Conservation (phyloP, 140 eudicot species). For the Senecio squalidus region DNA sequence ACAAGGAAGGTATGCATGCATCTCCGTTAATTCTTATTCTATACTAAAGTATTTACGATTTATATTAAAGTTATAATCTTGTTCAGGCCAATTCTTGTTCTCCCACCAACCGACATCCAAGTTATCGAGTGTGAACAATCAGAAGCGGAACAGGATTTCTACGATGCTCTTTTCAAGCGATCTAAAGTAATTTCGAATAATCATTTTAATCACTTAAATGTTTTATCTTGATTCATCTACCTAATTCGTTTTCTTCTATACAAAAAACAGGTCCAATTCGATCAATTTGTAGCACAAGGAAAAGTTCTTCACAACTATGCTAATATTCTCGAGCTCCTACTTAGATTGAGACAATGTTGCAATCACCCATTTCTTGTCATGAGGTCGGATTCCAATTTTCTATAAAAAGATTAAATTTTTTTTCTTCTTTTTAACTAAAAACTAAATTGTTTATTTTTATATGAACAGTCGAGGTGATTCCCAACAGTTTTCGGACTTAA, state of each 20-base stretch:
- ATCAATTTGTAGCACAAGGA: slow-evolving; percentile 91
- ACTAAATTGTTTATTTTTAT: neutral
- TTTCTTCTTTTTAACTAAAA: neutral
- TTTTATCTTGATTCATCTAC: neutral
- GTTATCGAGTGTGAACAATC: slow-evolving; percentile 72
- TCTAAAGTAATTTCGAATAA: slow-evolving; percentile 49
- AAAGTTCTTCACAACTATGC: slow-evolving; percentile 92
- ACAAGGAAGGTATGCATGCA: slow-evolving; percentile 64
- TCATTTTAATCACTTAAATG: neutral
- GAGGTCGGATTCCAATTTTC: slow-evolving; percentile 38
- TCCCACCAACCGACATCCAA: slow-evolving; percentile 84
- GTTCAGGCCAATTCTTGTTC: slow-evolving; percentile 74
- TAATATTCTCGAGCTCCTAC: slow-evolving; percentile 77
- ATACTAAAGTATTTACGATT: neutral
- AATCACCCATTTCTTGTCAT: slow-evolving; percentile 90
- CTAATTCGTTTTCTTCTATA: neutral
- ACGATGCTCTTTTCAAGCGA: slow-evolving; percentile 73
- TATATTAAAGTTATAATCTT: neutral
- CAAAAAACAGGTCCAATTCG: slow-evolving; percentile 68
- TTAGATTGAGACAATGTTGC: slow-evolving; percentile 82
- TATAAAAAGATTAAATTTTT: neutral
- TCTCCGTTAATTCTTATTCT: neutral
- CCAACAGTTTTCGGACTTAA: slow-evolving; percentile 54
- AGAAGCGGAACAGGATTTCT: slow-evolving; percentile 77
- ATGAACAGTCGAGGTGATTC: slow-evolving; percentile 72